Evolutionary conservation across 345 rosid species (phyloP), one percentile per base, ranked within the genome.

Genomic region (Geranium rotundifolium): DNA sequence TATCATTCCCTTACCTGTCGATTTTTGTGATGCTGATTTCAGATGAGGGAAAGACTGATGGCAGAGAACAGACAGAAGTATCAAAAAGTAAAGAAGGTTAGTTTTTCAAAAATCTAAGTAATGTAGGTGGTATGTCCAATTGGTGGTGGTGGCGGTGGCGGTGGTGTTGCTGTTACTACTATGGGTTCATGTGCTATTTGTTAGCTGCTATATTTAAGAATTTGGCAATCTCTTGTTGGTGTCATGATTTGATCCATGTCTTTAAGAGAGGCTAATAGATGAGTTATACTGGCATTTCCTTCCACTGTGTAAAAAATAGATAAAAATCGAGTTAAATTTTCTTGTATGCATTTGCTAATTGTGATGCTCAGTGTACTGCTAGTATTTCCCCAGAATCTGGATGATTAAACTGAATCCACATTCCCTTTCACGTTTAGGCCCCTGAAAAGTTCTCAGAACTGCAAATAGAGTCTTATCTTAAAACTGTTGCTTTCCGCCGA

Each of bases 31-130:
- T 60, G 19, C 67, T 29, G 58, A 64, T 31, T 72, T 71, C 70
- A 93, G 99, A 90, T 93, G 96, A 84, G 95, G 77, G 99, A 93
- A 80, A 80, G 79, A 65, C 72, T 86, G 84, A 93, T 93, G 91
- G 96, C 96, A 63, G 97, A 90, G 78, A 93, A 93, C 77, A 78
- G 96, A 69, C 96, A 93, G 71, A 83, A 80, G 72, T 93, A 93
- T 81, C 97, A 93, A 69, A 83, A 83, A 86, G 91, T 93, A 56
- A 90, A 90, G 79, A 90, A 93, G 97, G 99, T 93, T 61, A 55
- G 77, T 72, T 57, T 16, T 63, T 37, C 27, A 23, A 23, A 23
- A 23, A 23, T 23, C 27, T 23, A 23, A 23, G 27, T 23, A 23
- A 23, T 23, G 27, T 23, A 23, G 27, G 27, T 23, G 27, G 27